Evolutionary conservation across 768 basidiomycete species (phyloP).

Genomic region (Lactifluus echinatus): DNA sequence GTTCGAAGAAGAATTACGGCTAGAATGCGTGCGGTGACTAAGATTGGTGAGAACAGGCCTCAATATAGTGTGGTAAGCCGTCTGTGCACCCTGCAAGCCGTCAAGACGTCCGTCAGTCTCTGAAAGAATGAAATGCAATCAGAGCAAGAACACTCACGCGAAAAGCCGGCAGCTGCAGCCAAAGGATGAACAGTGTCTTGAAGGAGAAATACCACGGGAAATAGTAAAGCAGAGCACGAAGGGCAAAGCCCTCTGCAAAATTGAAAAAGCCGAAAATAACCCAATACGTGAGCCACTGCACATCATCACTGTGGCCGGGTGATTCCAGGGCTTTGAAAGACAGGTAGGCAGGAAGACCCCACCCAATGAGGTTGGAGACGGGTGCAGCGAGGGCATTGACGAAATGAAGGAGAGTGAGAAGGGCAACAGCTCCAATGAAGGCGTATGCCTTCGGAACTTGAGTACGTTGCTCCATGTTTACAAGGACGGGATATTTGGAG

Average conservation of each 20-base stretch:
- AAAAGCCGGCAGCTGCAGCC: slow-evolving; percentile 82
- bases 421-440: slow-evolving; percentile 59
- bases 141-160: slow-evolving; percentile 46
- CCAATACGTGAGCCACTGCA: slow-evolving; percentile 99
- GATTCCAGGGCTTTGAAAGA: slow-evolving; percentile 91
- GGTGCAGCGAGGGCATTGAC: slow-evolving; percentile 89
- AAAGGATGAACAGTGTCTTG: slow-evolving; percentile 87
- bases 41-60: slow-evolving; percentile 73
- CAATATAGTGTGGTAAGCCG: slow-evolving; percentile 64
- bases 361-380: slow-evolving; percentile 91
- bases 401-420: slow-evolving; percentile 68
- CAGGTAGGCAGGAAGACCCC: slow-evolving; percentile 89
- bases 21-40: slow-evolving; percentile 32
- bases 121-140: slow-evolving; percentile 1
- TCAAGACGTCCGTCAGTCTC: slow-evolving; percentile 1
- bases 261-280: slow-evolving; percentile 90
- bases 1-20: slow-evolving; percentile 40
- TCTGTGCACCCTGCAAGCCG: slow-evolving; percentile 68
- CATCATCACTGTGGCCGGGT: slow-evolving; percentile 74
- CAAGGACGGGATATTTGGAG: slow-evolving; percentile 79
- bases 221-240: slow-evolving; percentile 82
- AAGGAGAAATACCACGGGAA: slow-evolving; percentile 90
- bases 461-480: slow-evolving; percentile 79
- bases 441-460: slow-evolving; percentile 90
- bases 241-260: slow-evolving; percentile 81